phyloP scores from a whole-genome alignment of 345 rosid species.

The Eucalyptus polybractea region DNA sequence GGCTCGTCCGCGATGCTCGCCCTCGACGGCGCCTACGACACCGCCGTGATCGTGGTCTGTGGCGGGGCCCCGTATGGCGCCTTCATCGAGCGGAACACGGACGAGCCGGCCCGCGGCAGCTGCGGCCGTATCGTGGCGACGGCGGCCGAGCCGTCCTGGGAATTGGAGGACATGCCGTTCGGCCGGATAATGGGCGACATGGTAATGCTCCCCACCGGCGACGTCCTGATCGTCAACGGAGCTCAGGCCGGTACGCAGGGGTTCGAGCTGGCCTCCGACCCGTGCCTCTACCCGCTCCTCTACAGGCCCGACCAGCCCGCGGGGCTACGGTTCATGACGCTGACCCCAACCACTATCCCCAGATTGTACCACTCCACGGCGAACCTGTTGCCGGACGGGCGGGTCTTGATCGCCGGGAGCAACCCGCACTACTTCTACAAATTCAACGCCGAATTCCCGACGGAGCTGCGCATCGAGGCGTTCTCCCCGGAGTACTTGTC shows the following conservation, averaged over 20 bases:
- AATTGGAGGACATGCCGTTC: constrained; percentile 77
- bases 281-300: constrained; percentile 46
- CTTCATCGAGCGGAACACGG: constrained; percentile 31
- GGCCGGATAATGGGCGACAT: constrained; percentile 92
- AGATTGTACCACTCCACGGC: constrained; percentile 93
- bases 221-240: constrained; percentile 64
- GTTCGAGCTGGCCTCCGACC: constrained; percentile 52
- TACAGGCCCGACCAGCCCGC: constrained; percentile 54
- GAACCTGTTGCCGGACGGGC: constrained; percentile 74
- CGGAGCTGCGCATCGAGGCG: constrained; percentile 73
- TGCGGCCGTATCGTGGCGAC: constrained; percentile 60
- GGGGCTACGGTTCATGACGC: constrained; percentile 54
- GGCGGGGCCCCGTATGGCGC: constrained; percentile 84
- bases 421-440: constrained; percentile 77
- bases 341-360: constrained; percentile 72
- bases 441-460: constrained; percentile 46
- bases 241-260: constrained; percentile 77
- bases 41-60: constrained; percentile 58
- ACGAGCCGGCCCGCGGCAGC: constrained; percentile 42
- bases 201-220: constrained; percentile 82
- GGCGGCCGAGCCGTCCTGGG: constrained; percentile 35
- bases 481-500: constrained; percentile 85
- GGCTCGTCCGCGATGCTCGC: constrained; percentile 80
- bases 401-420: constrained; percentile 72
- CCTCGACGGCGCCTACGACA: constrained; percentile 28